These are phyloP conservation scores for Tetracentron sinense DNA, from an alignment of 164 flowering plant species.

Conservation along the genomic window DNA sequence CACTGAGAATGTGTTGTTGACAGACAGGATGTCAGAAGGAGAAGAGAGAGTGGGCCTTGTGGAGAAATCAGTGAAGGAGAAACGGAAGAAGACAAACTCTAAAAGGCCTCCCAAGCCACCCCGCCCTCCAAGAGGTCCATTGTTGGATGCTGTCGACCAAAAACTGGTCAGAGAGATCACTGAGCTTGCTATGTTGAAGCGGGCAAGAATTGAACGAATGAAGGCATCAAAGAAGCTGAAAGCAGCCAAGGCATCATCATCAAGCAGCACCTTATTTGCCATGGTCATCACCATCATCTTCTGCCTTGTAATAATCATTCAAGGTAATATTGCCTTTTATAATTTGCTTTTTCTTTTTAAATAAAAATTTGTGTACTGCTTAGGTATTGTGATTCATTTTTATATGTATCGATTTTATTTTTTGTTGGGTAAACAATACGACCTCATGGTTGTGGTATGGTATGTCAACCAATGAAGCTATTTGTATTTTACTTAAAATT, in stretches of 20 bases:
- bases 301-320: slow-evolving; percentile 54
- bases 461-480: too few species aligned
- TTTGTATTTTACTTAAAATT: not conserved
- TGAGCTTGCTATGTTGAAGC: slow-evolving; percentile 70
- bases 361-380: too few species aligned
- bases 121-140: slow-evolving; percentile 62
- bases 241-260: slow-evolving; percentile 47
- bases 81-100: slow-evolving; percentile 35
- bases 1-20: slow-evolving; percentile 16
- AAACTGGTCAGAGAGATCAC: slow-evolving; percentile 58
- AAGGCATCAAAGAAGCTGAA: slow-evolving; percentile 59
- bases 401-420: too few species aligned
- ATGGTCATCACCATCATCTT: slow-evolving; percentile 56
- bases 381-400: too few species aligned
- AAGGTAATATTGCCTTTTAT: slow-evolving; percentile 42
- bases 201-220: slow-evolving; percentile 65
- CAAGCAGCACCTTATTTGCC: slow-evolving; percentile 47
- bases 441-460: too few species aligned
- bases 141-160: slow-evolving; percentile 66
- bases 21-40: slow-evolving; percentile 8
- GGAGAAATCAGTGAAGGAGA: slow-evolving; percentile 38
- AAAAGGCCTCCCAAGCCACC: slow-evolving; percentile 69
- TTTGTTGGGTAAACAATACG: too few species aligned
- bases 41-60: slow-evolving; percentile 15
- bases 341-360: too few species aligned